Percentiles rank a stretch among this genome's conserved stretches.
Conservation (phyloP, 2,329 filamentous ascomycete species). For the Xylariaceae sp. region DNA sequence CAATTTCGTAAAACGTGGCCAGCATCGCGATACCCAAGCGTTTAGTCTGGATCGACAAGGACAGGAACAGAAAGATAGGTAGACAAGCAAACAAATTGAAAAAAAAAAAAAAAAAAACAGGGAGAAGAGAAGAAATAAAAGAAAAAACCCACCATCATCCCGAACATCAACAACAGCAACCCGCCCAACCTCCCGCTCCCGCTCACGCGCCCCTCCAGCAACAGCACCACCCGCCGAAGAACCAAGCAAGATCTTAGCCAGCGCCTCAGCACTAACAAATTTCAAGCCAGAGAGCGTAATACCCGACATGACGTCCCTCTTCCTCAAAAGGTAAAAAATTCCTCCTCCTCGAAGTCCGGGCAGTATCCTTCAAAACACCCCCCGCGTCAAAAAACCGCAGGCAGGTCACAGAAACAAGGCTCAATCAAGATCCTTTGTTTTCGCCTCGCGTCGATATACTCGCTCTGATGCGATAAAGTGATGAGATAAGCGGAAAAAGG, state of each 20-base stretch:
- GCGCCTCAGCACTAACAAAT: constrained; percentile 64
- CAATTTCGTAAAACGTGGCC: too few relatives aligned
- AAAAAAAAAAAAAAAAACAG: background rate
- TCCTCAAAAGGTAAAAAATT: too few relatives aligned
- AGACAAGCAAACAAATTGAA: background rate
- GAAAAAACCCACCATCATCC: constrained; percentile 61
- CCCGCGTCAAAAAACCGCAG: too few relatives aligned
- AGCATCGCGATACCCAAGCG: too few relatives aligned
- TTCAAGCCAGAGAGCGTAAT: constrained; percentile 55
- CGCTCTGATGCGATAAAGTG: too few relatives aligned
- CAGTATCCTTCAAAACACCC: too few relatives aligned
- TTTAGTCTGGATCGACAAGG: background rate
- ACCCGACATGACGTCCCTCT: constrained; percentile 27
- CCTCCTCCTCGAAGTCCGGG: too few relatives aligned
- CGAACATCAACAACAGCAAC: constrained; percentile 85
- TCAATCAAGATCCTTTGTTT: too few relatives aligned
- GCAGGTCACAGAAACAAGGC: too few relatives aligned
- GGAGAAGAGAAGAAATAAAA: background rate
- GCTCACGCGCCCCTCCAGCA: background rate
- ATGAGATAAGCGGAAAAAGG: too few relatives aligned
- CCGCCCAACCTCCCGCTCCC: constrained; percentile 34
- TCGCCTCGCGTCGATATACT: too few relatives aligned
- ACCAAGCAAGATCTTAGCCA: constrained; percentile 61
- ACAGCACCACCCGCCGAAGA: constrained; percentile 28
- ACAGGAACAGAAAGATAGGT: background rate